phyloP scores from a whole-genome alignment of 805 yeast genomes.

The Barnettozyma sp. region DNA sequence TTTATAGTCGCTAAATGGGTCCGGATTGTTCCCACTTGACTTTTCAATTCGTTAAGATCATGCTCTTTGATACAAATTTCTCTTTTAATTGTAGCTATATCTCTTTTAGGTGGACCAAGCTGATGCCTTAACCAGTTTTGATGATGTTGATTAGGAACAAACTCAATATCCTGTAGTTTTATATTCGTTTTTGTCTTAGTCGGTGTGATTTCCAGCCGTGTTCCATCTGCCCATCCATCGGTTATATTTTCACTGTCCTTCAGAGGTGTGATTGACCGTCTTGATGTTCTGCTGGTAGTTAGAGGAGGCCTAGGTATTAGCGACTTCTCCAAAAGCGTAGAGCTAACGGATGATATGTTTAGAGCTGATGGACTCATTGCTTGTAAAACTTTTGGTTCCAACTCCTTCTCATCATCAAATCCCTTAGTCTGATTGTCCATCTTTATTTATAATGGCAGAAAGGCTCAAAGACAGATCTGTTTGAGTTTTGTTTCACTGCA shows the following conservation, averaged over 20 bases:
- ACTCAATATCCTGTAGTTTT: too few relatives aligned
- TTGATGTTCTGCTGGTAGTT: too few relatives aligned
- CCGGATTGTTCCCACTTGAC: constrained; percentile 26
- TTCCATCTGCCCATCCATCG: neutral
- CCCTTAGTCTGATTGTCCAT: too few relatives aligned
- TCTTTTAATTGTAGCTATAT: neutral
- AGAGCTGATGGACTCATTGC: too few relatives aligned
- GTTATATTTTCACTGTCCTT: constrained; percentile 5
- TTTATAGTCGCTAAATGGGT: constrained; percentile 35
- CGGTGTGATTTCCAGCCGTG: neutral
- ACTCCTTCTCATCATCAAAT: too few relatives aligned
- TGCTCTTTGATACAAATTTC: constrained; percentile 12
- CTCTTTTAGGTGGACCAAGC: constrained; percentile 1
- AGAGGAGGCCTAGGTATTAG: constrained; percentile 19
- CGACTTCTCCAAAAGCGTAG: too few relatives aligned
- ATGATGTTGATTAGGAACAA: constrained; percentile 1
- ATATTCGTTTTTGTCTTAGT: neutral
- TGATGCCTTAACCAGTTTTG: neutral
- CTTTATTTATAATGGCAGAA: too few relatives aligned
- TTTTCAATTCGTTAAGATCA: constrained; percentile 19
- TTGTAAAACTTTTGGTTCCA: too few relatives aligned
- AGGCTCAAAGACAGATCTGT: too few relatives aligned
- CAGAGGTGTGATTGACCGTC: constrained; percentile 21
- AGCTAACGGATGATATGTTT: too few relatives aligned
- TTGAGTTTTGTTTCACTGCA: constrained; percentile 1